Evolutionary conservation across 768 basidiomycete species (phyloP).

Genomic region (Tephrocybe sp.): DNA sequence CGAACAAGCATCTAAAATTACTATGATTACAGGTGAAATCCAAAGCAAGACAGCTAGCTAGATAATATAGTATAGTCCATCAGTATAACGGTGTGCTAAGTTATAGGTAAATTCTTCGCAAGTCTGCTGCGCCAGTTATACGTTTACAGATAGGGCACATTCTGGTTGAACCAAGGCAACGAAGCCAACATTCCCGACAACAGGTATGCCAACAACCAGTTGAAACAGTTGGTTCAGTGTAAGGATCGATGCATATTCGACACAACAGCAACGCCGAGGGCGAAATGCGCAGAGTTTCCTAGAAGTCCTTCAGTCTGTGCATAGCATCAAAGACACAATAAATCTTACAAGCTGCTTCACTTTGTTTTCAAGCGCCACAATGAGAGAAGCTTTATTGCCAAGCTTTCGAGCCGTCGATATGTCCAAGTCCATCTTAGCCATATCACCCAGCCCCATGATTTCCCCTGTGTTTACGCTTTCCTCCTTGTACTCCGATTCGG

Average conservation of each 20-base stretch:
- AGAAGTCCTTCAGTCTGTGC: slow-evolving; percentile 2
- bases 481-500: slow-evolving; percentile 18
- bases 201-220: slow-evolving; percentile 90
- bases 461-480: slow-evolving; percentile 36
- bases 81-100: slow-evolving; percentile 2
- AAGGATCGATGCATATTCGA: slow-evolving; percentile 78
- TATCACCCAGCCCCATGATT: slow-evolving; percentile 37
- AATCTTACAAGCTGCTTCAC: slow-evolving; percentile 50
- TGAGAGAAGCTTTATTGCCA: slow-evolving; percentile 44
- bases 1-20: slow-evolving; percentile 11
- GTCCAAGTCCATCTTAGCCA: slow-evolving; percentile 44
- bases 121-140: slow-evolving; percentile 72
- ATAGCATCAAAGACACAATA: not conserved
- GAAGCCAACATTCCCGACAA: slow-evolving; percentile 79
- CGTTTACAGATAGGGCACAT: slow-evolving; percentile 87
- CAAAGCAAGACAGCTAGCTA: slow-evolving; percentile 2
- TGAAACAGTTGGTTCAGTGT: slow-evolving; percentile 74
- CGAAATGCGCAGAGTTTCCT: slow-evolving; percentile 44
- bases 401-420: slow-evolving; percentile 47
- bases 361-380: slow-evolving; percentile 60
- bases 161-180: slow-evolving; percentile 79
- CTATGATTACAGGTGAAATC: not conserved
- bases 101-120: slow-evolving; percentile 74
- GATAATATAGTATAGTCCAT: not conserved
- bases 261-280: slow-evolving; percentile 49